phyloP scores from a whole-genome alignment of 1,139 yeast species.

The Saccharomyces hybrid region DNA sequence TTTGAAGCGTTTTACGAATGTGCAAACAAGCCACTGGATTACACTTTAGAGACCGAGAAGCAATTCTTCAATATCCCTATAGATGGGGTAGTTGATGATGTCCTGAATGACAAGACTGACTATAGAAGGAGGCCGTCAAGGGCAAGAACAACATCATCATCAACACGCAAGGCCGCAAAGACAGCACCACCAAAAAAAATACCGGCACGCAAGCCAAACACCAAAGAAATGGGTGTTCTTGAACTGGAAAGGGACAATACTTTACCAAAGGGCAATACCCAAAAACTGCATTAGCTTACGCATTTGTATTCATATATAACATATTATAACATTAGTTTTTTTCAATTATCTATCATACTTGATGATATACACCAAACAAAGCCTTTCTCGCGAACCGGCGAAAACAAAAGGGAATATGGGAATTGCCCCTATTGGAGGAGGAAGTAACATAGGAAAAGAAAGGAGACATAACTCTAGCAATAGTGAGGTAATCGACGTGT shows the following conservation, averaged over 20 bases:
- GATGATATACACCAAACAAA: no score
- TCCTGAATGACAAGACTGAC: background rate
- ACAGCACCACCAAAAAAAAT: background rate
- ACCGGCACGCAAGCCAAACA: background rate
- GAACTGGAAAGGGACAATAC: background rate
- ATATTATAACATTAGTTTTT: background rate
- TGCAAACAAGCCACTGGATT: conserved; percentile 19
- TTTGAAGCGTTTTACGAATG: conserved; percentile 29
- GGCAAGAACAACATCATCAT: background rate
- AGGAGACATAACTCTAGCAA: background rate
- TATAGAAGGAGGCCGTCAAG: background rate
- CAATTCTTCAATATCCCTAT: background rate
- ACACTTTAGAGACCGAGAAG: conserved; percentile 1
- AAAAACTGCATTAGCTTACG: background rate
- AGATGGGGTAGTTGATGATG: conserved; percentile 2
- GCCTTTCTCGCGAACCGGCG: background rate
- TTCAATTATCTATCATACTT: background rate
- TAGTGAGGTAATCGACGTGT: no score
- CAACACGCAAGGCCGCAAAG: background rate
- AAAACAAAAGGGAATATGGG: background rate
- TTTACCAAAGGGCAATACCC: background rate
- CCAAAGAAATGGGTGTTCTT: background rate
- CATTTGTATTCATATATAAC: background rate
- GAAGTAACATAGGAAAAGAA: background rate
- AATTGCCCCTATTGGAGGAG: background rate